Conservation (phyloP, 805 yeast genomes). For the Priceomyces melissophilus region DNA sequence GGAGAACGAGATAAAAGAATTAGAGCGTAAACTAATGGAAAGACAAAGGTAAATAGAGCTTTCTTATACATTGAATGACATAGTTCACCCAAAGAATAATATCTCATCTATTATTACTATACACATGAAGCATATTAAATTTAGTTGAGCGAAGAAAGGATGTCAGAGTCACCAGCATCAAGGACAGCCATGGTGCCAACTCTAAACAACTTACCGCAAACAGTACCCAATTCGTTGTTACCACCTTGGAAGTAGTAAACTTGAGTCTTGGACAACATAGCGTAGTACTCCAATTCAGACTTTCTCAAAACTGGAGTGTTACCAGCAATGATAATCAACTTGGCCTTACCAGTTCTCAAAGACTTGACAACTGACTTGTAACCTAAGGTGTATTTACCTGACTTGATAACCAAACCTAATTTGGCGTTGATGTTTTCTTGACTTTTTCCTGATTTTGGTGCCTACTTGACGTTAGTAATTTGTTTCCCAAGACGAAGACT, state of each 20-base stretch:
- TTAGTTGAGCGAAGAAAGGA: constrained; percentile 61
- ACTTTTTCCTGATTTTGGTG: constrained; percentile 86
- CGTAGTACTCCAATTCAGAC: constrained; percentile 99
- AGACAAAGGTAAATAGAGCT: constrained; percentile 8
- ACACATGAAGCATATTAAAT: constrained; percentile 5
- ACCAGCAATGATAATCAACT: constrained; percentile 95
- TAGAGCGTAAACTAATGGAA: constrained; percentile 37
- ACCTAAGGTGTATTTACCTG: constrained; percentile 99
- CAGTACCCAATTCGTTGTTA: constrained; percentile 99
- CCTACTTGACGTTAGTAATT: constrained; percentile 56
- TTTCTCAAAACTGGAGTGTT: constrained; percentile 99
- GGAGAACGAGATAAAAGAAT: constrained; percentile 40
- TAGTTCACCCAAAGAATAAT: not conserved
- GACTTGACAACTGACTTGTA: constrained; percentile 99
- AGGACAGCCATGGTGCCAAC: constrained; percentile 95
- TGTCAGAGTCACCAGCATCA: constrained; percentile 99
- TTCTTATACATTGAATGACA: too few species aligned
- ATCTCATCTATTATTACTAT: constrained; percentile 11
- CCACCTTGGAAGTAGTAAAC: constrained; percentile 99
- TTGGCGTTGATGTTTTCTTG: constrained; percentile 96
- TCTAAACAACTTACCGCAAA: constrained; percentile 99
- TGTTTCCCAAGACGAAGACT: not conserved
- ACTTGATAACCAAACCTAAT: constrained; percentile 96
- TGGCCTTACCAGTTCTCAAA: constrained; percentile 98
- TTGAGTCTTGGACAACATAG: constrained; percentile 97